A percentile compares a stretch with the other conserved stretches of the same genome.
Conservation (phyloP, 139 green algal species). For the Chlorella sp. region DNA sequence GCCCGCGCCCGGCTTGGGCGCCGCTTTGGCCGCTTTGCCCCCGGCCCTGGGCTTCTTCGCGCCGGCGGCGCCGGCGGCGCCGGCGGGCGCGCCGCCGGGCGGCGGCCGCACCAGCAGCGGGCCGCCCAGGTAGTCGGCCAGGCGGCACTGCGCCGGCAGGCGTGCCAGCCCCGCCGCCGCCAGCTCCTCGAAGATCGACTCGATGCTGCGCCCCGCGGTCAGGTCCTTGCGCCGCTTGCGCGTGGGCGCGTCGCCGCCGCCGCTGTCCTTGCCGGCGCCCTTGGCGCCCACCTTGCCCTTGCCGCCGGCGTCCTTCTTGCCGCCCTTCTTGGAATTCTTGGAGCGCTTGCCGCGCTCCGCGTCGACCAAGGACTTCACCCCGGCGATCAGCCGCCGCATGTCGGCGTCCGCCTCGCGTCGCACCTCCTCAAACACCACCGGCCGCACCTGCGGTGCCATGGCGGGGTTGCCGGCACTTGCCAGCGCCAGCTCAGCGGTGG, state of each 20-base stretch:
- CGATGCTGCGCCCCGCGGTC: conserved; percentile 83
- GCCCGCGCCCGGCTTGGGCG: background rate
- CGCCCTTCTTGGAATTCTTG: conserved; percentile 68
- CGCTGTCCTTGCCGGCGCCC: too few relatives aligned
- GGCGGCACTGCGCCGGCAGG: conserved; percentile 39
- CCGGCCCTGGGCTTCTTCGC: conserved; percentile 11
- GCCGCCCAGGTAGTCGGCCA: conserved; percentile 75
- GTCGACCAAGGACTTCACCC: background rate
- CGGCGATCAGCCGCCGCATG: conserved; percentile 76
- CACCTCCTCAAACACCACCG: conserved; percentile 92
- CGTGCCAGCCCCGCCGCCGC: conserved; percentile 72
- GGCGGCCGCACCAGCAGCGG: background rate
- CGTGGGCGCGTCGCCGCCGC: conserved; percentile 11
- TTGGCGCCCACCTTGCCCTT: conserved; percentile 51
- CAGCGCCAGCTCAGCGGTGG: conserved; percentile 3
- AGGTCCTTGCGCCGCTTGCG: conserved; percentile 88
- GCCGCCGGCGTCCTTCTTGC: conserved; percentile 57
- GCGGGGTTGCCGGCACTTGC: too few relatives aligned
- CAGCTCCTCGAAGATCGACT: conserved; percentile 90
- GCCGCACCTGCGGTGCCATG: conserved; percentile 66
- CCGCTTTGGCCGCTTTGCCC: conserved; percentile 36
- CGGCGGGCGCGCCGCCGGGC: background rate
- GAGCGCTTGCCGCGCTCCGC: conserved; percentile 63
- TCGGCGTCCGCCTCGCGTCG: conserved; percentile 83
- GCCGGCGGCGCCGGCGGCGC: background rate